Percentiles rank a stretch among this genome's conserved stretches.
These are phyloP conservation scores for Termitomyces sp. DNA, from an alignment of 768 basidiomycete genomes.

Conservation along the genomic window DNA sequence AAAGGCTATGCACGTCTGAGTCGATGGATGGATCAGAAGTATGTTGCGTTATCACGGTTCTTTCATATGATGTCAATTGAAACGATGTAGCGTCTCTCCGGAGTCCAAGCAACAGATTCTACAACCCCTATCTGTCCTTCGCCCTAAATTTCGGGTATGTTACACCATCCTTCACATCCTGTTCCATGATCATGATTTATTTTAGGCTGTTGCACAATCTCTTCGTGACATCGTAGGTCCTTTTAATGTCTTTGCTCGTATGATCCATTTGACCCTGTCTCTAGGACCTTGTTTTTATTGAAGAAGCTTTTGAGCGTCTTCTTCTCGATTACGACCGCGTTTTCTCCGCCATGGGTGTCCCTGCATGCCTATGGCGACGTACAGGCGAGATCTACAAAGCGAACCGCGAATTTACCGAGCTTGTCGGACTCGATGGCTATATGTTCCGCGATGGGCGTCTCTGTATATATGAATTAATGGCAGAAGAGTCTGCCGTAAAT, in stretches of 20 bases:
- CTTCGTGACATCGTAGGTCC: conserved; percentile 68
- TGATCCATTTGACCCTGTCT: background rate
- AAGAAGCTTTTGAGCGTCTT: conserved; percentile 94
- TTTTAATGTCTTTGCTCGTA: background rate
- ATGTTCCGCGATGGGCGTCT: conserved; percentile 91
- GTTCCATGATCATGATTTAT: background rate
- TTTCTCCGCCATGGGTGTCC: conserved; percentile 93
- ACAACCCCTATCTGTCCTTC: conserved; percentile 78
- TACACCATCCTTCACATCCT: background rate
- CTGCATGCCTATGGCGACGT: conserved; percentile 92
- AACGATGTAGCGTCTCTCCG: conserved; percentile 63
- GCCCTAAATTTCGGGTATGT: conserved; percentile 79
- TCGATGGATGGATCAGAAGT: conserved; percentile 96
- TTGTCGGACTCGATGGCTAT: conserved; percentile 82
- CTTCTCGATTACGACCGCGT: conserved; percentile 94
- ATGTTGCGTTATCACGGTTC: conserved; percentile 11
- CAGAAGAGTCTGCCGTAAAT: conserved; percentile 93
- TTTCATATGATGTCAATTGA: background rate
- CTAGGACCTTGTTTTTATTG: conserved; percentile 93
- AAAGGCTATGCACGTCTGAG: conserved; percentile 90
- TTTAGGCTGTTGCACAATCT: conserved; percentile 75
- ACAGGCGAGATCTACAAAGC: conserved; percentile 99
- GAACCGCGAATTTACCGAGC: conserved; percentile 90
- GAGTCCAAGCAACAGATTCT: conserved; percentile 91
- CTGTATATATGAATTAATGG: conserved; percentile 98